Evolutionary conservation across 371 early-diverging fungal genomes (phyloP).

Genomic region (Mortierella polycephala): DNA sequence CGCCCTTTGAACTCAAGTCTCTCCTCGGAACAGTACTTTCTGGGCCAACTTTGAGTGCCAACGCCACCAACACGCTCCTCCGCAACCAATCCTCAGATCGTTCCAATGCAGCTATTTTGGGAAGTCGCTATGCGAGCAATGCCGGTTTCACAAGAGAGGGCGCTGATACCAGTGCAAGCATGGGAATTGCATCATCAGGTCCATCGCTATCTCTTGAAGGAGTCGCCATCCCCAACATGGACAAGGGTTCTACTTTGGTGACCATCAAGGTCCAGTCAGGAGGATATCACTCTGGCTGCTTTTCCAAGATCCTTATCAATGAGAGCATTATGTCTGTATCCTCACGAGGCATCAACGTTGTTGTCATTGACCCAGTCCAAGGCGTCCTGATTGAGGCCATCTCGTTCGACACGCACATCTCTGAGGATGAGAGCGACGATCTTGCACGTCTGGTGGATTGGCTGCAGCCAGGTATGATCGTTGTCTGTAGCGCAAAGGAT

Average conservation of each 20-base stretch:
- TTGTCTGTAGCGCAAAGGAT: constrained; percentile 77
- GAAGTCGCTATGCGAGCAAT: constrained; percentile 9
- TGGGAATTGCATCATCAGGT: constrained; percentile 31
- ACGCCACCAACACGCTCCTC: constrained; percentile 59
- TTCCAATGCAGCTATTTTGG: constrained; percentile 51
- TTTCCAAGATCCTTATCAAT: constrained; percentile 77
- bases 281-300: constrained; percentile 81
- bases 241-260: constrained; percentile 27
- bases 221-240: constrained; percentile 36
- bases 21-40: constrained; percentile 80
- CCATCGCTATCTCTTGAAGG: constrained; percentile 26
- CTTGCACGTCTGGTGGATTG: constrained; percentile 74
- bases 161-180: constrained; percentile 9
- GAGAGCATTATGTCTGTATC: constrained; percentile 64
- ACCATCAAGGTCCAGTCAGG: constrained; percentile 74
- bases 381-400: constrained; percentile 74
- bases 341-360: constrained; percentile 82
- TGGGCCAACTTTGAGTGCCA: constrained; percentile 65
- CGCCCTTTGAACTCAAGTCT: constrained; percentile 84
- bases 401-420: constrained; percentile 83
- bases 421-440: constrained; percentile 75
- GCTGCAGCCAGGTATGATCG: constrained; percentile 72
- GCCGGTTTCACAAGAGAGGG: constrained; percentile 17
- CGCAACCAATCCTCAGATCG: constrained; percentile 63
- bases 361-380: constrained; percentile 75